Percentiles rank a stretch among this genome's conserved stretches.
These are phyloP conservation scores for Rubia tinctorum DNA, from an alignment of 305 asterid genomes.

Conservation along the genomic window DNA sequence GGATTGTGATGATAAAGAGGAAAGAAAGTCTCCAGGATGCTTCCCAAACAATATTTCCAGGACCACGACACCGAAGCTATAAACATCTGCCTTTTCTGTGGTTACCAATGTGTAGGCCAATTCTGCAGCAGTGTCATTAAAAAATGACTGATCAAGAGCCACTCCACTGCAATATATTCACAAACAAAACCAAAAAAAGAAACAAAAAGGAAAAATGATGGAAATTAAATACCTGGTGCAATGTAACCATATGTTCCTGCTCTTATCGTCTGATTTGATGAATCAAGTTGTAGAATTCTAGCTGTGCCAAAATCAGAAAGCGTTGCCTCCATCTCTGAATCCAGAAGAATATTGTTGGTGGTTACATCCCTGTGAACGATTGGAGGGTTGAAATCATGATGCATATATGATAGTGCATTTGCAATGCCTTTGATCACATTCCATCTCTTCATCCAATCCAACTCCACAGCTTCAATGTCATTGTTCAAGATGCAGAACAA, in stretches of 20 bases:
- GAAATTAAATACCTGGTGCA: constrained; percentile 32
- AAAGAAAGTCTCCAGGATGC: constrained; percentile 12
- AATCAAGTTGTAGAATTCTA: constrained; percentile 17
- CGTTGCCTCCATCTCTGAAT: constrained; percentile 22
- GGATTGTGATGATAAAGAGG: not conserved
- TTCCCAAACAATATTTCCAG: constrained; percentile 4
- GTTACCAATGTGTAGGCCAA: constrained; percentile 1
- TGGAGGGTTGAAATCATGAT: constrained; percentile 30
- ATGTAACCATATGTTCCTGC: constrained; percentile 43
- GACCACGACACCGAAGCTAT: constrained; percentile 6
- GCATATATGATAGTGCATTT: constrained; percentile 34
- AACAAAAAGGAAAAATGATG: not conserved
- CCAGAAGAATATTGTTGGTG: constrained; percentile 31
- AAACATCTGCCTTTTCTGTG: constrained; percentile 10
- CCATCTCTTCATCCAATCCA: constrained; percentile 29
- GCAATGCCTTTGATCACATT: constrained; percentile 27
- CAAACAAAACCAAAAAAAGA: no score
- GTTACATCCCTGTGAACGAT: constrained; percentile 36
- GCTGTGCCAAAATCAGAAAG: constrained; percentile 37
- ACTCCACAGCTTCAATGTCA: constrained; percentile 21
- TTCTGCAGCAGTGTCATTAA: not conserved
- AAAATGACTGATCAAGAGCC: not conserved
- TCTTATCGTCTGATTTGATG: constrained; percentile 26
- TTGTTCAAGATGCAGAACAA: constrained; percentile 14
- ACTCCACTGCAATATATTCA: not conserved